Conservation (phyloP, 2,329 filamentous ascomycete genomes). For the Purpureocillium lavendulum region DNA sequence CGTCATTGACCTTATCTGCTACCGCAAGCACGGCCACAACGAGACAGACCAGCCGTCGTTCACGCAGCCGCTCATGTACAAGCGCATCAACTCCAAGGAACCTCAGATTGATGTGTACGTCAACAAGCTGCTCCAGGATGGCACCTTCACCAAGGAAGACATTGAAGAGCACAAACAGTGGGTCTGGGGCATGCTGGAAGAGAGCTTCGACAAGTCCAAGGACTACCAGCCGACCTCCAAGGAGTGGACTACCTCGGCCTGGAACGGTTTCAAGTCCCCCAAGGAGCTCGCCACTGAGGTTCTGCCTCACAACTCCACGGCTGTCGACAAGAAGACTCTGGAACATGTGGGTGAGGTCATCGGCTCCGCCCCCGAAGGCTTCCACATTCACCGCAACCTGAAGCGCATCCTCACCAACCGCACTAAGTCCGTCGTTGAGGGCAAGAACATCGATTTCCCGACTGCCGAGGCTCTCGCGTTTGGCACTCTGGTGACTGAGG, state of each 20-base stretch:
- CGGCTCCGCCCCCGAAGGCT: conserved; percentile 70
- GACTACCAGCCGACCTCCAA: conserved; percentile 95
- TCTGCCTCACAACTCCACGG: conserved; percentile 83
- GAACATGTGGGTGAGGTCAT: conserved; percentile 78
- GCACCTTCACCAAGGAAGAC: conserved; percentile 94
- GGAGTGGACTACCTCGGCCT: conserved; percentile 97
- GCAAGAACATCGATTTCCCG: conserved; percentile 94
- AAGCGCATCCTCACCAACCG: conserved; percentile 90
- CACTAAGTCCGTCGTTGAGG: conserved; percentile 86
- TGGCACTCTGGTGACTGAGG: conserved; percentile 81
- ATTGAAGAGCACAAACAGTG: conserved; percentile 99
- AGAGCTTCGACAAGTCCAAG: conserved; percentile 95
- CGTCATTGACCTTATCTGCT: conserved; percentile 96
- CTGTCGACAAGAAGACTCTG: conserved; percentile 62
- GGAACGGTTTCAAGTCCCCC: conserved; percentile 99
- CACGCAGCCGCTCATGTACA: conserved; percentile 99
- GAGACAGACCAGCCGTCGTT: conserved; percentile 99
- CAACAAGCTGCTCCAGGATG: conserved; percentile 81
- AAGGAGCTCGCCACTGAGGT: conserved; percentile 95
- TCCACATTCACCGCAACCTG: conserved; percentile 86
- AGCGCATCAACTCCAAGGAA: conserved; percentile 80
- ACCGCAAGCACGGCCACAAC: conserved; percentile 98
- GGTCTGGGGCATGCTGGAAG: conserved; percentile 98
- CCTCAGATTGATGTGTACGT: conserved; percentile 86
- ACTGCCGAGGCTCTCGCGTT: conserved; percentile 95